Evolutionary conservation across 768 basidiomycete genomes (phyloP).

Genomic region (Brasilioporus rufonigricans): DNA sequence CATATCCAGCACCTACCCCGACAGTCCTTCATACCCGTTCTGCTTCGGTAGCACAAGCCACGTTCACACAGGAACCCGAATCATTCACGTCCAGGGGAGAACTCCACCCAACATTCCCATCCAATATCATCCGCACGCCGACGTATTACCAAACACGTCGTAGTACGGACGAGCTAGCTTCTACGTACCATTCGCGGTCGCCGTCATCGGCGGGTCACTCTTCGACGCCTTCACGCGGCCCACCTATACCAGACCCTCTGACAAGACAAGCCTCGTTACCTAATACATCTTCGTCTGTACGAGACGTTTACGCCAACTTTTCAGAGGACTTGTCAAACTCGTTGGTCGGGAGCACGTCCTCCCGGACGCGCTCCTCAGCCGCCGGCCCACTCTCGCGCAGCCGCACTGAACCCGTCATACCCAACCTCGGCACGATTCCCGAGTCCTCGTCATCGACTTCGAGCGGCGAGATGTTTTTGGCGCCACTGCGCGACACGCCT

Average conservation of each 20-base stretch:
- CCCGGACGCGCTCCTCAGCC: constrained; percentile 12
- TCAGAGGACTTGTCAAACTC: constrained; percentile 27
- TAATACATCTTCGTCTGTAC: constrained; percentile 12
- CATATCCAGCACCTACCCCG: constrained; percentile 31
- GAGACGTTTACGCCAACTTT: constrained; percentile 22
- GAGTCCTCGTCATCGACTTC: constrained; percentile 21
- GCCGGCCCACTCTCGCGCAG: constrained; percentile 21
- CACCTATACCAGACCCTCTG: constrained; percentile 20
- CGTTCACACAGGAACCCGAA: constrained; percentile 33
- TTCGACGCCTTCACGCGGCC: constrained; percentile 18
- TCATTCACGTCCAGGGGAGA: constrained; percentile 50
- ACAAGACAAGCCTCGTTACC: constrained; percentile 28
- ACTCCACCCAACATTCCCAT: constrained; percentile 65
- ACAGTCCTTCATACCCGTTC: constrained; percentile 11
- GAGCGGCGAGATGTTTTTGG: constrained; percentile 27
- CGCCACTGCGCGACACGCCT: constrained; percentile 20
- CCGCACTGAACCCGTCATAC: constrained; percentile 30
- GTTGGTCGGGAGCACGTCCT: constrained; percentile 17
- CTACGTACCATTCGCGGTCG: constrained; percentile 23
- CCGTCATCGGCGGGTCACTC: constrained; percentile 18
- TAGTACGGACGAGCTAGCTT: constrained; percentile 23
- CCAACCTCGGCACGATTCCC: constrained; percentile 27
- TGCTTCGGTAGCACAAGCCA: constrained; percentile 9
- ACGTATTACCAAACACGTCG: constrained; percentile 47
- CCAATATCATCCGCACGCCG: constrained; percentile 68